Percentiles rank a stretch among this genome's conserved stretches.
These are phyloP conservation scores for Pythium aristosporum DNA, from an alignment of 352 stramenopile genomes.

Conservation along the genomic window DNA sequence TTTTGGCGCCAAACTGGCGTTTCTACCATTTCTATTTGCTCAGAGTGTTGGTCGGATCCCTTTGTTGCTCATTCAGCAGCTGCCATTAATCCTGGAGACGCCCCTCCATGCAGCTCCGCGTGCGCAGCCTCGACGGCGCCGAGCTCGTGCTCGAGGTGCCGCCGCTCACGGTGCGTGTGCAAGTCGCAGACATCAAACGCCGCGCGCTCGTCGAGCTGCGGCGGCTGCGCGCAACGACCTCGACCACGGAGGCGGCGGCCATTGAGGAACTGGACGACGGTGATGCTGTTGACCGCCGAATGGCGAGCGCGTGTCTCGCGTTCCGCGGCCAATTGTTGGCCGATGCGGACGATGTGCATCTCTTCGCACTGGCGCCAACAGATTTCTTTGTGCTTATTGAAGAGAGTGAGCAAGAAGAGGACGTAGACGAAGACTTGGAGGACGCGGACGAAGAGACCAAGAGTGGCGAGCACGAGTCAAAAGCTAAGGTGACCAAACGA, in stretches of 20 bases:
- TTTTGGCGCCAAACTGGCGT: neutral
- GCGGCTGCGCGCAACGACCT: constrained; percentile 6
- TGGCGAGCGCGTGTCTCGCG: constrained; percentile 41
- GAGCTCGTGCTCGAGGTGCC: constrained; percentile 58
- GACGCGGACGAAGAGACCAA: constrained; percentile 21
- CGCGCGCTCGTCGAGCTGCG: constrained; percentile 14
- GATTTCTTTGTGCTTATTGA: constrained; percentile 72
- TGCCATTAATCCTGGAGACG: neutral
- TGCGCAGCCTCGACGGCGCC: constrained; percentile 50
- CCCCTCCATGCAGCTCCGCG: constrained; percentile 32
- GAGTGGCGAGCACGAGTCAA: constrained; percentile 14
- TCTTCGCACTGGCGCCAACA: constrained; percentile 41
- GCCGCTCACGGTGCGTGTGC: constrained; percentile 37
- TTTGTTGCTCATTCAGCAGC: neutral
- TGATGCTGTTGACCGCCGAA: constrained; percentile 7
- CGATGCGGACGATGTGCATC: constrained; percentile 55
- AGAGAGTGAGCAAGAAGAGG: constrained; percentile 6
- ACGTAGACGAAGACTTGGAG: constrained; percentile 1
- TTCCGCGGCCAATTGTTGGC: constrained; percentile 56
- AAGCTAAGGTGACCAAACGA: neutral
- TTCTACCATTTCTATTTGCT: constrained; percentile 6
- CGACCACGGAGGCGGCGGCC: neutral
- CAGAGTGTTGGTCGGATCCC: constrained; percentile 7
- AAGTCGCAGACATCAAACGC: constrained; percentile 51
- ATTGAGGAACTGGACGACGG: neutral